phyloP scores from a whole-genome alignment of 108 stramenopile species.

The Chaetoceros muelleri region DNA sequence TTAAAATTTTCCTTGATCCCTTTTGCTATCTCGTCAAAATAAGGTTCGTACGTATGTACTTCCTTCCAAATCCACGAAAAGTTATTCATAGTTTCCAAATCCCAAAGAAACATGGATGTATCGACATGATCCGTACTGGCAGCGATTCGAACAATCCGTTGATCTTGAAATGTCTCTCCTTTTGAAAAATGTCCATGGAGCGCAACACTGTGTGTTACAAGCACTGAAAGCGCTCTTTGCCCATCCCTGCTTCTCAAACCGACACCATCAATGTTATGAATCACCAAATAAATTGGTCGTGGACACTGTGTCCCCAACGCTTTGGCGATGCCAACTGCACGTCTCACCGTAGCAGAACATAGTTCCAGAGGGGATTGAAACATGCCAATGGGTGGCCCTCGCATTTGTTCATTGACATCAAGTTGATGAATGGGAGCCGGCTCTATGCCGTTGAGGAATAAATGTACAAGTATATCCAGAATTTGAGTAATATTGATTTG shows the following conservation, averaged over 20 bases:
- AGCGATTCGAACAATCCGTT: slow-evolving; percentile 32
- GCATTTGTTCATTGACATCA: neutral
- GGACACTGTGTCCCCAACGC: slow-evolving; percentile 4
- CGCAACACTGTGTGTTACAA: slow-evolving; percentile 34
- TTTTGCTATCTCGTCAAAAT: slow-evolving; percentile 40
- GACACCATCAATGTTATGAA: slow-evolving; percentile 66
- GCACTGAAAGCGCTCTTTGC: slow-evolving; percentile 49
- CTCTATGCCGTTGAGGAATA: slow-evolving; percentile 29
- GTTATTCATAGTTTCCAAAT: slow-evolving; percentile 17
- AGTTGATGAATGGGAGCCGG: slow-evolving; percentile 9
- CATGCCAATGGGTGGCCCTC: neutral
- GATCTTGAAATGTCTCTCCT: neutral
- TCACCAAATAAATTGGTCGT: slow-evolving; percentile 45
- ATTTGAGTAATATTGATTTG: slow-evolving; percentile 31
- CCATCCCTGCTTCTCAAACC: slow-evolving; percentile 30
- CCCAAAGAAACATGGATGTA: slow-evolving; percentile 40
- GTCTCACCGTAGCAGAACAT: slow-evolving; percentile 14
- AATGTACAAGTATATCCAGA: slow-evolving; percentile 31
- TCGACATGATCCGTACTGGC: slow-evolving; percentile 70
- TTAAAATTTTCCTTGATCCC: neutral
- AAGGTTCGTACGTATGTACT: slow-evolving; percentile 54
- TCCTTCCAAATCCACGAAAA: slow-evolving; percentile 45
- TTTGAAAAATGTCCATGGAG: slow-evolving; percentile 20
- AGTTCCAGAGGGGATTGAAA: slow-evolving; percentile 6
- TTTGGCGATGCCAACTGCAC: slow-evolving; percentile 36